A percentile compares a stretch with the other conserved stretches of the same genome.
Evolutionary conservation across 768 basidiomycete genomes (phyloP).

Genomic region (Cytidiella melzeri): DNA sequence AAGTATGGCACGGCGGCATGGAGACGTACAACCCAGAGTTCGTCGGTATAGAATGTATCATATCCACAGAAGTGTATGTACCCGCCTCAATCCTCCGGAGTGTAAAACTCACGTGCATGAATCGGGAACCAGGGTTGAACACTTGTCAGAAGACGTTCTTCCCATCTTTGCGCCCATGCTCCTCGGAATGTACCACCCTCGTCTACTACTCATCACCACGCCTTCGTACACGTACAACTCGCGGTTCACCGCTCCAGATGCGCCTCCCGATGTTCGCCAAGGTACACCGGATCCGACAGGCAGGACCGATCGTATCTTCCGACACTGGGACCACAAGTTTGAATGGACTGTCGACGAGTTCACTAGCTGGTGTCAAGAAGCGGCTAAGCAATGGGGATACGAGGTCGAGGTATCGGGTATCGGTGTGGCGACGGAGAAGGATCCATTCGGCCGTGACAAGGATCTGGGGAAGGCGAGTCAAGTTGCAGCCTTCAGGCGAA

Average conservation of each 20-base stretch:
- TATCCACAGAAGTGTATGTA: conserved; percentile 76
- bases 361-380: conserved; percentile 46
- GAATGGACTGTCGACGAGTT: conserved; percentile 86
- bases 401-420: conserved; percentile 52
- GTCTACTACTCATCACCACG: conserved; percentile 71
- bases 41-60: conserved; percentile 60
- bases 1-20: conserved; percentile 73
- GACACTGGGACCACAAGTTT: conserved; percentile 83
- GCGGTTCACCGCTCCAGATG: conserved; percentile 57
- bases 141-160: conserved; percentile 55
- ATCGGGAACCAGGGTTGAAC: conserved; percentile 63
- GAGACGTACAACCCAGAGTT: conserved; percentile 63
- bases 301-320: conserved; percentile 67
- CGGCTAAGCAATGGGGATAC: conserved; percentile 69
- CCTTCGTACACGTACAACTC: conserved; percentile 82
- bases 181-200: conserved; percentile 74
- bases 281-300: conserved; percentile 72
- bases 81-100: background rate
- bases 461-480: conserved; percentile 61
- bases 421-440: conserved; percentile 51
- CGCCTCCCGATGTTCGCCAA: conserved; percentile 27
- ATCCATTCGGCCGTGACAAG: conserved; percentile 69
- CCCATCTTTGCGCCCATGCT: conserved; percentile 61
- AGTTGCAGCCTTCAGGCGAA: conserved; percentile 55
- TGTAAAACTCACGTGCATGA: background rate